A percentile compares a stretch with the other conserved stretches of the same genome.
Conservation (phyloP, 176 grass and related monocot genomes). For the Musa troglodytarum region DNA sequence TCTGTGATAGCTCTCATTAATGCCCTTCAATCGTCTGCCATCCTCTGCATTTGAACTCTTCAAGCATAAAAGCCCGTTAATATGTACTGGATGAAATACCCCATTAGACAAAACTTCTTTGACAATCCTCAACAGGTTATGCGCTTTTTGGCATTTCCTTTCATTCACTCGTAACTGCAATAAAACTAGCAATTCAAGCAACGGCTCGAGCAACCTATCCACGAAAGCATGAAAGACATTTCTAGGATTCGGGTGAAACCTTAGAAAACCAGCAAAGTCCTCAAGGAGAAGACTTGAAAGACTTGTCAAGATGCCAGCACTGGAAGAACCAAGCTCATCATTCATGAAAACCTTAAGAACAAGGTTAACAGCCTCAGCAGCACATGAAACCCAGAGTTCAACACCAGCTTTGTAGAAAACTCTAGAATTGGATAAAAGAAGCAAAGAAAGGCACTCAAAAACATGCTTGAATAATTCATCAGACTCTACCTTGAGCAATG, state of each 20-base stretch:
- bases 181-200: constrained; percentile 77
- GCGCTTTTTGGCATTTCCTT: constrained; percentile 22
- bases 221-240: constrained; percentile 81
- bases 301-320: constrained; percentile 24
- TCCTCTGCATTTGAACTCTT: constrained; percentile 40
- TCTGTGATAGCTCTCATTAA: constrained; percentile 81
- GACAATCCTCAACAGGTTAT: constrained; percentile 42
- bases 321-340: constrained; percentile 30
- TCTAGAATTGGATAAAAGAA: constrained; percentile 71
- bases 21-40: constrained; percentile 34
- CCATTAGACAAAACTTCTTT: constrained; percentile 81
- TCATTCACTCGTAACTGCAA: constrained; percentile 57
- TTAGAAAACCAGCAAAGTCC: constrained; percentile 69
- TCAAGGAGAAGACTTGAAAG: constrained; percentile 56
- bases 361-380: constrained; percentile 55
- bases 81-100: constrained; percentile 75
- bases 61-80: constrained; percentile 73
- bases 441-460: constrained; percentile 49
- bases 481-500: constrained; percentile 29
- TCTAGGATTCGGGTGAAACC: constrained; percentile 78
- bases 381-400: constrained; percentile 73
- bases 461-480: constrained; percentile 41
- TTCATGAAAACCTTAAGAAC: constrained; percentile 42
- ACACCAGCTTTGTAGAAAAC: constrained; percentile 67
- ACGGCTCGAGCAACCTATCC: constrained; percentile 55